Evolutionary conservation across 306 rosid genomes (phyloP), one percentile per base, ranked within the genome.

Genomic region (Rosa rugosa): DNA sequence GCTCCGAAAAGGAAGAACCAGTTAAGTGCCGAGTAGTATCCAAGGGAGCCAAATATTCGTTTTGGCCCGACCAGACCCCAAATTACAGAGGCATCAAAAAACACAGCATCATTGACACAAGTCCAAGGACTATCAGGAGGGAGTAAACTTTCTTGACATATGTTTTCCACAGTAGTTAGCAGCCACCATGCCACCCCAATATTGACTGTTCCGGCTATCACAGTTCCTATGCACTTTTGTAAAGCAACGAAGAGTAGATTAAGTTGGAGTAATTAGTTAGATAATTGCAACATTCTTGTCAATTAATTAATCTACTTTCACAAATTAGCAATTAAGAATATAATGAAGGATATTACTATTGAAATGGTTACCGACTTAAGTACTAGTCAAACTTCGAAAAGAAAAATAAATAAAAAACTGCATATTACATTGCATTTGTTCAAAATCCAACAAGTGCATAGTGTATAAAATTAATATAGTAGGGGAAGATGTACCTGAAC

Each of bases 401-500:
- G 36, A 31, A 31, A 31, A 31, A 31, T 31, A 31, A 31, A 31
- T 31, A 31, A 31, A 31, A 31, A 31, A 31, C 36, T 31, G 36
- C 36, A 31, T 31, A 31, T 31, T 31, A 31, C 36, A 31, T 31
- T 31, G 36, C 36, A 2, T 31, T 31, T 31, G 3, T 31, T 31
- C 36, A 31, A 31, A 31, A 31, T 31, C 36, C 36, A 31, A 31
- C 36, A 31, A 31, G 36, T 31, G 36, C 36, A 31, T 31, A 31
- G 36, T 31, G 36, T 31, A 31, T 31, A 31, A 31, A 31, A 31
- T 31, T 31, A 31, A 31, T 31, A 31, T 31, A 31, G 36, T 31
- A 31, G 36, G 36, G 3, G 36, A 31, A 31, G 36, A 31, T 31
- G 42, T 85, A 90, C 95, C 95, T 90, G 96, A 77, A 91, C 90